These are phyloP conservation scores for Triticum monococcum DNA, from an alignment of 176 grass and related monocot species.

Conservation along the genomic window DNA sequence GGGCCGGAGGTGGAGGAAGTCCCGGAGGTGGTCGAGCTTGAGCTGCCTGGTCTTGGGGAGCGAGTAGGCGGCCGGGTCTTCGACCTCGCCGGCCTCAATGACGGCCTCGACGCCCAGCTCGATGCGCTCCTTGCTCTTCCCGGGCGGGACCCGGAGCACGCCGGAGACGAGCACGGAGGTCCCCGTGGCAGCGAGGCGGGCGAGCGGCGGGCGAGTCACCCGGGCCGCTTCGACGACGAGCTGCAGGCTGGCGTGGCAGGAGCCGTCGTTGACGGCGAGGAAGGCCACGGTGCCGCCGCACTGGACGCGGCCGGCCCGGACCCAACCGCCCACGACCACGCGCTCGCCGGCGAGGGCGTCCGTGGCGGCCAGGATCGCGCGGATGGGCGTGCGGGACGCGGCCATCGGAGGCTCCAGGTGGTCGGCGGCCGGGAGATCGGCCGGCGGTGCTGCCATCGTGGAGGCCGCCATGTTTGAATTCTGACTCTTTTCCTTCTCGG, in stretches of 20 bases:
- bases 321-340: neutral
- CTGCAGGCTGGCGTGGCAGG: constrained; percentile 67
- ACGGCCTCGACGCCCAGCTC: constrained; percentile 63
- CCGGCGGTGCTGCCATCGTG: neutral
- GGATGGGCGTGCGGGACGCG: neutral
- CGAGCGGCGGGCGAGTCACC: constrained; percentile 37
- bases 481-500: too few species aligned
- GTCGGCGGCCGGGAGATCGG: neutral
- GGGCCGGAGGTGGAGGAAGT: constrained; percentile 62
- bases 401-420: neutral
- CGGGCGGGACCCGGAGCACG: constrained; percentile 63
- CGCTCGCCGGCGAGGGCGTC: neutral
- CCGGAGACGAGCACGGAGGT: constrained; percentile 75
- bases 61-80: constrained; percentile 60
- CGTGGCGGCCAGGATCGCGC: neutral
- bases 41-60: constrained; percentile 68
- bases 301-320: neutral
- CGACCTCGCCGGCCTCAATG: constrained; percentile 61
- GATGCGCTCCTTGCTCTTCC: constrained; percentile 47
- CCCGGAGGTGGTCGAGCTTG: constrained; percentile 61
- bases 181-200: constrained; percentile 59
- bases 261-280: constrained; percentile 82
- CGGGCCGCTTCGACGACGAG: constrained; percentile 50
- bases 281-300: constrained; percentile 30
- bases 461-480: neutral